Conservation (phyloP, 1,284 basidiomycete genomes). For the Mycena sp. region DNA sequence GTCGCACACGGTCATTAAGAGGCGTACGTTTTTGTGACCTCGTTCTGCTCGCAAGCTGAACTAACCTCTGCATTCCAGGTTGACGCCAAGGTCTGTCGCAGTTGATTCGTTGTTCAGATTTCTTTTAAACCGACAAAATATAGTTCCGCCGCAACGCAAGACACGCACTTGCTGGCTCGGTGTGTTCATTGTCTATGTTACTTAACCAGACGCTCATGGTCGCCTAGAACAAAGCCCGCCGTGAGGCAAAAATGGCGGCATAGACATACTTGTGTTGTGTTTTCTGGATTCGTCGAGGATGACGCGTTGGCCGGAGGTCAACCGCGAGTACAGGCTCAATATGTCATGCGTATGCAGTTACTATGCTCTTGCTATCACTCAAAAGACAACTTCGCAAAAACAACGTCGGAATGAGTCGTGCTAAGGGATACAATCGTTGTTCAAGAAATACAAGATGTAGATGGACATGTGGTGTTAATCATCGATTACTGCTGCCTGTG, state of each 20-base stretch:
- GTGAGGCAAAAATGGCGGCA: conserved; percentile 62
- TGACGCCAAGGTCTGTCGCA: conserved; percentile 78
- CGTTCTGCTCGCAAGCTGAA: neutral
- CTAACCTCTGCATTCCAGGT: conserved; percentile 58
- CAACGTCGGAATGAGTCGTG: conserved; percentile 4
- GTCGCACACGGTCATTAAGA: conserved; percentile 86
- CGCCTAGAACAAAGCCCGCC: conserved; percentile 69
- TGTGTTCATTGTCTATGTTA: conserved; percentile 51
- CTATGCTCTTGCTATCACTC: conserved; percentile 30
- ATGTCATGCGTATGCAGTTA: conserved; percentile 32
- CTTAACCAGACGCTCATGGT: conserved; percentile 22
- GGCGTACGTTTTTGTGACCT: conserved; percentile 72
- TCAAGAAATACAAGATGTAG: conserved; percentile 27
- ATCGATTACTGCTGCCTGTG: conserved; percentile 30
- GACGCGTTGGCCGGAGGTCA: conserved; percentile 11
- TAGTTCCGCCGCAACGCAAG: conserved; percentile 90
- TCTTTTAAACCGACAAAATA: conserved; percentile 26
- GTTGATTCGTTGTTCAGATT: conserved; percentile 1
- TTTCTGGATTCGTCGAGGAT: neutral
- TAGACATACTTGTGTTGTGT: conserved; percentile 34
- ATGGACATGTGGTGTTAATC: neutral
- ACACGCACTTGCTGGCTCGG: conserved; percentile 82
- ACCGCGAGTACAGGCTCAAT: conserved; percentile 28
- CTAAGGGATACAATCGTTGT: conserved; percentile 23
- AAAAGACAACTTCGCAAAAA: conserved; percentile 29